Evolutionary conservation across 2,329 filamentous ascomycete species (phyloP), one percentile per base, ranked within the genome.

Genomic region (Aureobasidium mangrovei): DNA sequence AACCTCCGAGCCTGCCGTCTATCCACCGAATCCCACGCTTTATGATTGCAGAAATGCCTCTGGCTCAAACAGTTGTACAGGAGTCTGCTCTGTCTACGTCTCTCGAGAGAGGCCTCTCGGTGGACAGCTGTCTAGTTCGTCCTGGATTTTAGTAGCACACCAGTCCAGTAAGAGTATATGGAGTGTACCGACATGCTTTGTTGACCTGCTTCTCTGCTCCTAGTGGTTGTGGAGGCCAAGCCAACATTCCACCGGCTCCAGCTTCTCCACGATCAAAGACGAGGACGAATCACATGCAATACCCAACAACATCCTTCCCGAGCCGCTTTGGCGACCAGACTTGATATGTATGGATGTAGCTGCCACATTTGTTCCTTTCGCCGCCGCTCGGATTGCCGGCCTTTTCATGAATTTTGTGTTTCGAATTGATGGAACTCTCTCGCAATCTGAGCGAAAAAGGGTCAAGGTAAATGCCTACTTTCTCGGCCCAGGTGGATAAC

Each of bases 241-340:
- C 26, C 27, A 29, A 9, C 27, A 12, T 28, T 41, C n/a, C 32
- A 12, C 43, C 48, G 48, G 48, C 39, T 52, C 31, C 48, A 38
- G 40, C 39, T 6, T 7, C 29, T 42, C 24, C 48, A 52, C 43
- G 39, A 10, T 43, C 39, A 7, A 41, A n/a, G 8, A 29, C 5
- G n/a, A 7, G 43, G 48, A 52, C 48, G 48, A 35, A 52, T 52
- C 48, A 52, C 48, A 52, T 52, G 48, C 48, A 36, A 52, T 28
- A 18, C 8, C 46, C 39, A 10, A 12, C 46, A 31, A 7, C 9
- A 18, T 26, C 39, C 18, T 18, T 52, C 24, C 18, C 38, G 31
- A 52, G 48, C 48, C 48, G 48, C 43, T 52, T 49, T 42, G 29
- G 28, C 35, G 36, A 51, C 36, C 18, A 29, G 29, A 41, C 24